These are phyloP conservation scores for Leptodontidium sp. DNA, from an alignment of 2,329 filamentous ascomycete genomes.

Conservation along the genomic window DNA sequence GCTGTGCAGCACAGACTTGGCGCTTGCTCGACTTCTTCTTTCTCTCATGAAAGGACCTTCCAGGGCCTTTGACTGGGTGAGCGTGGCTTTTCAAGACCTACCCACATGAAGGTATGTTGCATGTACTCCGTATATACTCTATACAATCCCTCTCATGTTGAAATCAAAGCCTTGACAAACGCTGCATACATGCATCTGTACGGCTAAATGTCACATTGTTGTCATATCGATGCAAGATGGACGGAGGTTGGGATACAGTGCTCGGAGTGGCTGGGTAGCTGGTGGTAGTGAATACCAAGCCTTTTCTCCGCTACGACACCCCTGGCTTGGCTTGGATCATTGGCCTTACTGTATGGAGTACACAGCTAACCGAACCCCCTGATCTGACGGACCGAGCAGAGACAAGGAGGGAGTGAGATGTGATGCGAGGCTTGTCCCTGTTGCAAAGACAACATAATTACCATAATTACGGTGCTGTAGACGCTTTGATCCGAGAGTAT, in stretches of 20 bases:
- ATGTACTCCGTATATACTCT: neutral
- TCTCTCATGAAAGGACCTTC: conserved; percentile 5
- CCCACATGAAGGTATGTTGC: neutral
- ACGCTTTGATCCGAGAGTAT: conserved; percentile 21
- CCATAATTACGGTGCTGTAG: neutral
- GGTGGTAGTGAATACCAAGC: conserved; percentile 24
- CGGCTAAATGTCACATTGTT: conserved; percentile 20
- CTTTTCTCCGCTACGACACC: conserved; percentile 22
- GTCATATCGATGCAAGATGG: conserved; percentile 4
- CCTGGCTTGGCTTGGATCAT: conserved; percentile 10
- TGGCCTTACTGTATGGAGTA: too few species aligned
- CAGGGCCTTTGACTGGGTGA: neutral
- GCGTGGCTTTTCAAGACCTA: neutral
- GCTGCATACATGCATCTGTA: conserved; percentile 8
- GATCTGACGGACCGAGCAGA: neutral
- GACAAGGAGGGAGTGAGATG: too few species aligned
- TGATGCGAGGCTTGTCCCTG: neutral
- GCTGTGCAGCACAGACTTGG: conserved; percentile 1
- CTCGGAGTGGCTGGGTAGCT: conserved; percentile 7
- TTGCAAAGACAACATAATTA: conserved; percentile 9
- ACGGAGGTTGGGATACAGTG: conserved; percentile 7
- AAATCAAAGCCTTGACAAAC: neutral
- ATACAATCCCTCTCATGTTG: neutral
- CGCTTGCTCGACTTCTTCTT: neutral
- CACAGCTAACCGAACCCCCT: neutral